A percentile compares a stretch with the other conserved stretches of the same genome.
Evolutionary conservation across 2,329 filamentous ascomycete species (phyloP).

Genomic region (Fusarium sublunatum): DNA sequence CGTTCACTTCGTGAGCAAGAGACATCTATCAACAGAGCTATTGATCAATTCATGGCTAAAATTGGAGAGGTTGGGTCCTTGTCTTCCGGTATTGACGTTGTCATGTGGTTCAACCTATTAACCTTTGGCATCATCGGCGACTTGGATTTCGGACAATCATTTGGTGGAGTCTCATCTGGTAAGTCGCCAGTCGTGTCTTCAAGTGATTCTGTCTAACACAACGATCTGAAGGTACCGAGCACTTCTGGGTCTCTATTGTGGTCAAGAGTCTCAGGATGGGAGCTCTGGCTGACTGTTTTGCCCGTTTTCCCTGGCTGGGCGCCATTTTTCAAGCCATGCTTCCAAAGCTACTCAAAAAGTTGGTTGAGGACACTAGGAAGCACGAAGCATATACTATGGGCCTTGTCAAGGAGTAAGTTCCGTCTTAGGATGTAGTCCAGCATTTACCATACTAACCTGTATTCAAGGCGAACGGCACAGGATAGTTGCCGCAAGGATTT

Average conservation of each 20-base stretch:
- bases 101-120: neutral
- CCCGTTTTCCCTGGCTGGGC: neutral
- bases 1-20: neutral
- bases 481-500: neutral
- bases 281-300: neutral
- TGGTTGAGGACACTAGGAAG: constrained; percentile 1
- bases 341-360: neutral
- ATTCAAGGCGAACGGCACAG: neutral
- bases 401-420: neutral
- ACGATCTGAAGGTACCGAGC: neutral
- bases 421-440: too few species aligned
- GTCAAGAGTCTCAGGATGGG: neutral
- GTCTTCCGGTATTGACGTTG: neutral
- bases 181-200: neutral
- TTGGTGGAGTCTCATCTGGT: neutral
- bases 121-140: neutral
- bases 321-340: neutral
- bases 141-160: neutral
- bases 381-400: constrained; percentile 2
- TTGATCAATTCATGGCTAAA: neutral
- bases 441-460: neutral
- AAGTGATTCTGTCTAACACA: too few species aligned
- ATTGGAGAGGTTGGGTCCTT: neutral
- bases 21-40: neutral
- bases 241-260: constrained; percentile 1